Base-by-base conservation (phyloP, 495 filamentous ascomycete species). In the Aspergillus sparsus region DNA sequence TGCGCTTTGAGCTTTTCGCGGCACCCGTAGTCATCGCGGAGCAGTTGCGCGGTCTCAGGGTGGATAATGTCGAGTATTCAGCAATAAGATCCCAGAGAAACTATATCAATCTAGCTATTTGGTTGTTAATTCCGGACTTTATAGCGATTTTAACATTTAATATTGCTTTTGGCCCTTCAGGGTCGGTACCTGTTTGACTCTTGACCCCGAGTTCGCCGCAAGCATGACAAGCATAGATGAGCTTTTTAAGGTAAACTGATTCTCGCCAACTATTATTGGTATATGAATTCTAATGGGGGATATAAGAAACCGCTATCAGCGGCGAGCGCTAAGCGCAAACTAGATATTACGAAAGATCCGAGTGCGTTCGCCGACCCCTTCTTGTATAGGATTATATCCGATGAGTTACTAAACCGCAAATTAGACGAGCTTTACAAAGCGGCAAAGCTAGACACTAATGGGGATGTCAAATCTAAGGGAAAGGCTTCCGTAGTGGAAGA, bases 341-440 rank as follows among this genome's bases (percentile, higher is more conserved):
- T 90, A 51, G 90, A 93, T 59, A 80, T 84, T 27, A 73, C 83
- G 39, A 77, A 80, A 66, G 85, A 93, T 73, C 86, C 89, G 58
- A 87, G 89, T 93, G 77, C 70, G 84, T 74, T 47, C 53, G 55
- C 36, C 55, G 21, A 42, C 47, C 34, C 50, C 45, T 36, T 35
- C 39, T 44, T 54, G 36, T 50, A 15, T 35, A 15, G 7, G 2
- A 47, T 3, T 16, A 27, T 32, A 35, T 32, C 8, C 35, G n/a
- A 46, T 31, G 21, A 15, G 15, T 31, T 53, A 55, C 73, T 75
- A 62, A 77, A 62, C 58, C 36, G 56, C 49, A 15, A 7, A 51
- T 66, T 36, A 91, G 88, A 85, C 75, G 81, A 89, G 67, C 77
- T 90, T 56, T 94, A 93, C 81, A 98, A 99, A 78, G 86, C 90